A percentile compares a stretch with the other conserved stretches of the same genome.
phyloP scores from a whole-genome alignment of 805 yeast genomes.

The Lachancea waltii region DNA sequence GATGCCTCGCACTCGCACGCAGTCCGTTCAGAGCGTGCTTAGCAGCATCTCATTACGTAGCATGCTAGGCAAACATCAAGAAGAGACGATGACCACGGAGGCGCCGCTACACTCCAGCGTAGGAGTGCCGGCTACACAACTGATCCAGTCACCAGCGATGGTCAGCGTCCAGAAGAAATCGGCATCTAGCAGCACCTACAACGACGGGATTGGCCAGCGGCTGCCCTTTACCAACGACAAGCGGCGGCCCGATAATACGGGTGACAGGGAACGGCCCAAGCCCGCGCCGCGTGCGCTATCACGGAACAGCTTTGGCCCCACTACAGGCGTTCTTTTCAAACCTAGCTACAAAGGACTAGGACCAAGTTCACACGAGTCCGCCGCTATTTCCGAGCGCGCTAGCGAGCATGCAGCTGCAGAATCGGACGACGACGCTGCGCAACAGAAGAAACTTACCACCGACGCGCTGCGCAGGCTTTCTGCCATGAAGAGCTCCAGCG shows the following conservation, averaged over 20 bases:
- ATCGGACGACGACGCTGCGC: conserved; percentile 23
- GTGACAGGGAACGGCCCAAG: too few species aligned
- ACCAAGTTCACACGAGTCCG: not conserved
- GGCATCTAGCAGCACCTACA: conserved; percentile 8
- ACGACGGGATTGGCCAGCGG: conserved; percentile 27
- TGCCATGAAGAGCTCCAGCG: conserved; percentile 17
- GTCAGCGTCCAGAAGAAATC: conserved; percentile 21
- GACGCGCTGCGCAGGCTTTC: conserved; percentile 36
- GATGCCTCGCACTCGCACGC: conserved; percentile 40
- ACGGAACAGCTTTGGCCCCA: not conserved
- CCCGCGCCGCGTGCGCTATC: too few species aligned
- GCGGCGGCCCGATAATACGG: too few species aligned
- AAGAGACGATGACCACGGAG: conserved; percentile 51
- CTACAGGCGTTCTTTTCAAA: not conserved
- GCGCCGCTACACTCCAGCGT: too few species aligned
- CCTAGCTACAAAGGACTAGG: not conserved
- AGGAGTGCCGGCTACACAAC: conserved; percentile 30
- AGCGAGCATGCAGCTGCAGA: conserved; percentile 19
- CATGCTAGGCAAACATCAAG: conserved; percentile 55
- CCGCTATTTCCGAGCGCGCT: not conserved
- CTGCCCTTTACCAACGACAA: conserved; percentile 34
- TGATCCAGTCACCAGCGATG: conserved; percentile 38
- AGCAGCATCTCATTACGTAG: conserved; percentile 61
- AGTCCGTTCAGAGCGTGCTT: conserved; percentile 37
- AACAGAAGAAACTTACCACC: conserved; percentile 34